These are phyloP conservation scores for Hydnum rufescens DNA, from an alignment of 768 basidiomycete genomes.

Conservation along the genomic window DNA sequence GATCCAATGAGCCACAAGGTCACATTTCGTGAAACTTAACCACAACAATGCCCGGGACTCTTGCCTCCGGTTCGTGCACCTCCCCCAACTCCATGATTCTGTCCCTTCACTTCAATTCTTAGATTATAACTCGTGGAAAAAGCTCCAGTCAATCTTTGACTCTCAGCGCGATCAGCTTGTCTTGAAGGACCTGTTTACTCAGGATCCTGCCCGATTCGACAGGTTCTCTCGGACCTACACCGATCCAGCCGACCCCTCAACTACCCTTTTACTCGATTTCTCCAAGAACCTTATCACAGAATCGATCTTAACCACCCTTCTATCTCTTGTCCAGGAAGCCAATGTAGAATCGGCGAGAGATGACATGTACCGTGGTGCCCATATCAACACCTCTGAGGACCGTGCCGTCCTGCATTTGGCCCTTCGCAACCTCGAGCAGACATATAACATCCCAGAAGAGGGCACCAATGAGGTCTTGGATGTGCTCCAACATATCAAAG, in stretches of 20 bases:
- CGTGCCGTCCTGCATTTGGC: slow-evolving; percentile 93
- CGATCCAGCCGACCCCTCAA: slow-evolving; percentile 40
- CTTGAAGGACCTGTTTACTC: slow-evolving; percentile 81
- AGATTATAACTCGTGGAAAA: slow-evolving; percentile 86
- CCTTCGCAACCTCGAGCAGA: slow-evolving; percentile 44
- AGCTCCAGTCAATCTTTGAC: slow-evolving; percentile 71
- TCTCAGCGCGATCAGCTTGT: slow-evolving; percentile 49
- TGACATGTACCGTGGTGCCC: slow-evolving; percentile 87
- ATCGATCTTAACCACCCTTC: slow-evolving; percentile 57
- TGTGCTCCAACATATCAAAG: slow-evolving; percentile 80
- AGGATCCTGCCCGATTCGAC: slow-evolving; percentile 70
- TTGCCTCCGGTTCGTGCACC: slow-evolving; percentile 9
- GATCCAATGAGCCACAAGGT: no score
- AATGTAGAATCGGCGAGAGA: slow-evolving; percentile 67
- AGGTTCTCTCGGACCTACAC: slow-evolving; percentile 67
- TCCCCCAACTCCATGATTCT: background rate
- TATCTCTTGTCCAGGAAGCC: slow-evolving; percentile 71
- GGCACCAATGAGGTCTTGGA: slow-evolving; percentile 66
- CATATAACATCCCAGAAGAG: slow-evolving; percentile 59
- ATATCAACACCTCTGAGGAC: slow-evolving; percentile 97
- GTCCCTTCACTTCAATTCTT: background rate
- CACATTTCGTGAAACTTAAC: no score
- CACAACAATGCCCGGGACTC: slow-evolving; percentile 10
- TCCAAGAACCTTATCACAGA: slow-evolving; percentile 91
- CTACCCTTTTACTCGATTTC: slow-evolving; percentile 82